A percentile compares a stretch with the other conserved stretches of the same genome.
phyloP scores from a whole-genome alignment of 495 filamentous ascomycete species.

The Penicillium egyptiacum region DNA sequence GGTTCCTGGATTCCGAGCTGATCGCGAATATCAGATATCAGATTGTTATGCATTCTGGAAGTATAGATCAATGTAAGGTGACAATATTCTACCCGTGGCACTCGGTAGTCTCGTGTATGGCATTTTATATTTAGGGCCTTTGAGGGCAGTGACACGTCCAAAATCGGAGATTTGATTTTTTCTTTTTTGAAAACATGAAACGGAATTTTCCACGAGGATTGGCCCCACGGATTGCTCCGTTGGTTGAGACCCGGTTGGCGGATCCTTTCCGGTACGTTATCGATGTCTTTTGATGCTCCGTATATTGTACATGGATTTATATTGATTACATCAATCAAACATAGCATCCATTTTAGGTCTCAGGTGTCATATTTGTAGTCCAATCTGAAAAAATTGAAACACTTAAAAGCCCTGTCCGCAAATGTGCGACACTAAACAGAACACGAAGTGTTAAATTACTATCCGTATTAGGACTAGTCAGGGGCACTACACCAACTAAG shows the following conservation, averaged over 20 bases:
- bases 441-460: neutral
- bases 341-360: neutral
- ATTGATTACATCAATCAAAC: neutral
- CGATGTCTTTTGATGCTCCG: neutral
- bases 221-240: neutral
- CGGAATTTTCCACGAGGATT: slow-evolving; percentile 1
- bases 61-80: neutral
- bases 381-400: neutral
- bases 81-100: neutral
- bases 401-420: neutral
- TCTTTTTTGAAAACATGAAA: neutral
- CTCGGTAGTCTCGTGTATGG: neutral
- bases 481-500: slow-evolving; percentile 3
- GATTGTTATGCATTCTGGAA: neutral
- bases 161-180: neutral
- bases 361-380: neutral
- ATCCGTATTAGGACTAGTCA: slow-evolving; percentile 10
- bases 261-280: neutral
- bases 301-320: neutral
- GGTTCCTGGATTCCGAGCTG: slow-evolving; percentile 2
- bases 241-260: neutral
- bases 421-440: neutral
- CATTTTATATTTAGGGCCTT: neutral
- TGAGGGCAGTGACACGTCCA: neutral
- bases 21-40: neutral